A percentile compares a stretch with the other conserved stretches of the same genome.
phyloP scores from a whole-genome alignment of 192 early-diverging fungal genomes.

The Entophlyctis helioformis region DNA sequence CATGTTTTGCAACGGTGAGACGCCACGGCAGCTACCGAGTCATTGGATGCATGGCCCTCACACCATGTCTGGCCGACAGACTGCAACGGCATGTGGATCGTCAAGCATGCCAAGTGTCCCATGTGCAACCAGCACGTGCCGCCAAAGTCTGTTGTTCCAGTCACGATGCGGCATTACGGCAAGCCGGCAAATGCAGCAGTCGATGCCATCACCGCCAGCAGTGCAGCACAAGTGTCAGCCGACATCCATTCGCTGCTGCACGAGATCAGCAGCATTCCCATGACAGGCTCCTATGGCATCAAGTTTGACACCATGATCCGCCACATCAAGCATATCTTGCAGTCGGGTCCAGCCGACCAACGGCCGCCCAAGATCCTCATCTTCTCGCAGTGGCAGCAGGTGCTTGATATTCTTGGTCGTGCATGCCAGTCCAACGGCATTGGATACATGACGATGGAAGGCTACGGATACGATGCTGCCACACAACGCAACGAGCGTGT shows the following conservation, averaged over 20 bases:
- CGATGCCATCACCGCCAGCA: no score
- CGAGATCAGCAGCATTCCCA: constrained; percentile 5
- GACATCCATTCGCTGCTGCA: constrained; percentile 6
- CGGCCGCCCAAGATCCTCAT: constrained; percentile 29
- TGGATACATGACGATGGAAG: constrained; percentile 15
- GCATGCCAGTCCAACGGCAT: constrained; percentile 24
- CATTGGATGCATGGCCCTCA: not conserved
- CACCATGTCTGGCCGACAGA: constrained; percentile 1
- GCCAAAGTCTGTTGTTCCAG: not conserved
- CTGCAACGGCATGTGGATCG: constrained; percentile 21
- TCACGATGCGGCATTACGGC: no score
- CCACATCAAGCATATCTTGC: constrained; percentile 23
- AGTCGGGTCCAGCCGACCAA: constrained; percentile 12
- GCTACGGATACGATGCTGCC: no score
- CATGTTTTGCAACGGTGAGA: constrained; percentile 16
- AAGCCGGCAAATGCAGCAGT: no score
- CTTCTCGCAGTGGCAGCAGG: constrained; percentile 42
- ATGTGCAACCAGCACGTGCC: constrained; percentile 18
- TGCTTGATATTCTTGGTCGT: constrained; percentile 24
- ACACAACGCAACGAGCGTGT: no score
- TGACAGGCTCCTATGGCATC: constrained; percentile 28
- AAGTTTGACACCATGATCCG: constrained; percentile 35
- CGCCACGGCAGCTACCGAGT: not conserved
- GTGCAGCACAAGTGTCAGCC: not conserved
- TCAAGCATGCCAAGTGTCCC: constrained; percentile 23